A percentile compares a stretch with the other conserved stretches of the same genome.
Conservation (phyloP, 1,139 yeast genomes). For the Yamadazyma aaseri region DNA sequence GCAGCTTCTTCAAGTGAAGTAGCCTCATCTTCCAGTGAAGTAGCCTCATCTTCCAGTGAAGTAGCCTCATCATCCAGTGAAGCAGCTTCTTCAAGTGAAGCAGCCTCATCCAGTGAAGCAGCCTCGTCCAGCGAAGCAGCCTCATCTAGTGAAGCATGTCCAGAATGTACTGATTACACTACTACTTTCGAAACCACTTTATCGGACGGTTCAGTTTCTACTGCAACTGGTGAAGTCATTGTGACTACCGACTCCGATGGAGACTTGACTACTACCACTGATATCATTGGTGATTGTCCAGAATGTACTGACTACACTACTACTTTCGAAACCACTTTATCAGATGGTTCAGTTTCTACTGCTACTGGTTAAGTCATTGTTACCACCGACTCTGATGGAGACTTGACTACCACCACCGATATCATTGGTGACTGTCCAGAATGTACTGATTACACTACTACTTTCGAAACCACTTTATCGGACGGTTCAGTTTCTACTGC, state of each 20-base stretch:
- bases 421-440: constrained; percentile 9
- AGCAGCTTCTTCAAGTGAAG: too few relatives aligned
- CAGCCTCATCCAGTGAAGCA: constrained; percentile 5
- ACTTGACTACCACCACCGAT: constrained; percentile 10
- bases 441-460: constrained; percentile 17
- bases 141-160: constrained; percentile 7
- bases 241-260: constrained; percentile 11
- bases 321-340: constrained; percentile 10
- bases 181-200: constrained; percentile 11
- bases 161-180: constrained; percentile 15
- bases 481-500: constrained; percentile 13
- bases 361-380: constrained; percentile 14
- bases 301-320: constrained; percentile 12
- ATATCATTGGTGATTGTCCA: constrained; percentile 10
- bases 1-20: too few relatives aligned
- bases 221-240: constrained; percentile 5
- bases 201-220: constrained; percentile 11
- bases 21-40: constrained; percentile 2
- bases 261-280: constrained; percentile 10
- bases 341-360: constrained; percentile 13
- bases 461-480: constrained; percentile 18
- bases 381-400: constrained; percentile 10
- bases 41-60: constrained; percentile 6
- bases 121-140: constrained; percentile 1
- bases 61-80: too few relatives aligned